Evolutionary conservation across 257 asterid genomes (phyloP).

Genomic region (Lantana camara): DNA sequence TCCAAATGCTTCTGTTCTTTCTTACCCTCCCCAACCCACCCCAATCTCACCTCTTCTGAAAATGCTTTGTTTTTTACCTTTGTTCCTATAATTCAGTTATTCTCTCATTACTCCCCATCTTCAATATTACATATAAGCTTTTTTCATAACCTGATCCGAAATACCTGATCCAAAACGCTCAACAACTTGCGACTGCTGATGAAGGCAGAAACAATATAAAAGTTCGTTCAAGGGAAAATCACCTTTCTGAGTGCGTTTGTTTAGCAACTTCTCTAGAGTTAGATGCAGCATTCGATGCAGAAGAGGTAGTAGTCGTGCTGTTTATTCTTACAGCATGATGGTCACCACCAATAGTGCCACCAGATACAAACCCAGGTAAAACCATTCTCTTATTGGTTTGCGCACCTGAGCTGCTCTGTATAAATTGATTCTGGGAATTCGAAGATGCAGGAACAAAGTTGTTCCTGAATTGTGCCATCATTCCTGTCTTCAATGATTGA

Average conservation of each 20-base stretch:
- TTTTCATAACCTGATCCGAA: too few species aligned
- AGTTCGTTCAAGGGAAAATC: constrained; percentile 7
- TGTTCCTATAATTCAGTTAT: too few species aligned
- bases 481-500: constrained; percentile 69
- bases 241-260: constrained; percentile 60
- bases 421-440: constrained; percentile 63
- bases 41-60: too few species aligned
- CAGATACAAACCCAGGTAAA: constrained; percentile 84
- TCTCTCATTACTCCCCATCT: too few species aligned
- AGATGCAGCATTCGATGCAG: constrained; percentile 39
- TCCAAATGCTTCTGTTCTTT: too few species aligned
- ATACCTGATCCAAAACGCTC: too few species aligned
- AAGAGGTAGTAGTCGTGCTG: constrained; percentile 42
- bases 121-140: too few species aligned
- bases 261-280: constrained; percentile 42
- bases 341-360: constrained; percentile 95
- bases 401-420: constrained; percentile 41
- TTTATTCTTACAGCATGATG: constrained; percentile 41
- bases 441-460: constrained; percentile 91
- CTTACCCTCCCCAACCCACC: too few species aligned
- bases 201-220: neutral
- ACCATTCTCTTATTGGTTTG: constrained; percentile 55
- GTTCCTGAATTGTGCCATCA: constrained; percentile 83
- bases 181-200: too few species aligned
- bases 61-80: too few species aligned